Evolutionary conservation across 2,329 filamentous ascomycete genomes (phyloP).

Genomic region (Botrytis sinoallii): DNA sequence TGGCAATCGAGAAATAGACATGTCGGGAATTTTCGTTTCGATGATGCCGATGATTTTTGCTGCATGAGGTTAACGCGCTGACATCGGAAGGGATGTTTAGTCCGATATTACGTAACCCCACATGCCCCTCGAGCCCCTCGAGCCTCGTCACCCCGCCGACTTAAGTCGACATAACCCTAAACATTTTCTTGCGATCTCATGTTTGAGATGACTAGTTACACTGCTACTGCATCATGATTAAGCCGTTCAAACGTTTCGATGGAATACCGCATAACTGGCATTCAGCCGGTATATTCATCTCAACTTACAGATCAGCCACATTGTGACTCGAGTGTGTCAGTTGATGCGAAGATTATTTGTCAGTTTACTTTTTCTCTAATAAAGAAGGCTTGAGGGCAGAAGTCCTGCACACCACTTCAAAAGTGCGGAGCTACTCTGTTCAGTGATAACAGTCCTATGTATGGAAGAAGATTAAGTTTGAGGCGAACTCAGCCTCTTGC

Average conservation of each 20-base stretch:
- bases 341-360: background rate
- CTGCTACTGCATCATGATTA: background rate
- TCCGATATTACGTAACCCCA: background rate
- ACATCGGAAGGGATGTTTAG: background rate
- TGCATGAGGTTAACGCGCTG: background rate
- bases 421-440: background rate
- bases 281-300: background rate
- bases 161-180: background rate
- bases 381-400: background rate
- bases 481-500: background rate
- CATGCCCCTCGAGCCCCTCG: background rate
- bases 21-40: background rate
- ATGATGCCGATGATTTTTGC: background rate
- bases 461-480: background rate
- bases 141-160: background rate
- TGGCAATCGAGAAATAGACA: background rate
- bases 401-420: background rate
- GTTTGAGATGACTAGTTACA: background rate
- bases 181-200: slow-evolving; percentile 1
- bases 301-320: background rate
- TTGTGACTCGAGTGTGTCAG: background rate
- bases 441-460: background rate
- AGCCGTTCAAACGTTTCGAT: background rate
- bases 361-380: background rate
- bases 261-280: background rate